These are phyloP conservation scores for Trichomonascaceae sp. DNA, from an alignment of 1,139 yeast genomes.

Conservation along the genomic window DNA sequence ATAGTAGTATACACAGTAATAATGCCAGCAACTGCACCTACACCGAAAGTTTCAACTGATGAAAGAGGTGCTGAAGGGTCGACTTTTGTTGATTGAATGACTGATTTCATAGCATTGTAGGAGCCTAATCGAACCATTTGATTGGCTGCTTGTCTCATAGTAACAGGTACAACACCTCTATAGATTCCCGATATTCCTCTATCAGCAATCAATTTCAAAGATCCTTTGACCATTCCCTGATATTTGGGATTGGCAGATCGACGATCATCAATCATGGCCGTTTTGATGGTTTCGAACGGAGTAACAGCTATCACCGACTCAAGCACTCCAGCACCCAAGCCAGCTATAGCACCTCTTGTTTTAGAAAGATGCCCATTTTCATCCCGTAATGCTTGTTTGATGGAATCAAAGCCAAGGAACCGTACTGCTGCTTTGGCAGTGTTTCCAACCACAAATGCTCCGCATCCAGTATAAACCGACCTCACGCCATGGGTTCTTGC, in stretches of 20 bases:
- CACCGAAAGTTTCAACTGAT: constrained; percentile 72
- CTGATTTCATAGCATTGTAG: constrained; percentile 78
- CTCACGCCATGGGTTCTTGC: constrained; percentile 74
- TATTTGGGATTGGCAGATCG: constrained; percentile 72
- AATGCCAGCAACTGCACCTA: constrained; percentile 90
- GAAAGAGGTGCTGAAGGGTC: constrained; percentile 61
- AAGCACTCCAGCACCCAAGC: constrained; percentile 90
- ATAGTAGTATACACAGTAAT: constrained; percentile 93
- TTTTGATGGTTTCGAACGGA: constrained; percentile 94
- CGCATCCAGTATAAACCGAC: constrained; percentile 91
- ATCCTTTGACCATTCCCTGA: constrained; percentile 57
- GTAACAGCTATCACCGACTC: constrained; percentile 93
- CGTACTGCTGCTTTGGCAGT: constrained; percentile 93
- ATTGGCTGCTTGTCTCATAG: constrained; percentile 92
- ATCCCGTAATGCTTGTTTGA: constrained; percentile 71
- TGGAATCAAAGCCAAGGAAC: constrained; percentile 85
- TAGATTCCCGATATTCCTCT: constrained; percentile 80
- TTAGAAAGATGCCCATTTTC: constrained; percentile 83
- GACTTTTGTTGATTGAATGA: constrained; percentile 58
- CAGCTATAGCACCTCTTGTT: constrained; percentile 88
- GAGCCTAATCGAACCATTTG: constrained; percentile 93
- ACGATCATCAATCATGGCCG: constrained; percentile 90
- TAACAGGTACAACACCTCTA: constrained; percentile 86
- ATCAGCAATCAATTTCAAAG: constrained; percentile 60
- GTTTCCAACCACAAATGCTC: constrained; percentile 93